phyloP scores from a whole-genome alignment of 331 rosid genomes.

The Pyrus hybrid region DNA sequence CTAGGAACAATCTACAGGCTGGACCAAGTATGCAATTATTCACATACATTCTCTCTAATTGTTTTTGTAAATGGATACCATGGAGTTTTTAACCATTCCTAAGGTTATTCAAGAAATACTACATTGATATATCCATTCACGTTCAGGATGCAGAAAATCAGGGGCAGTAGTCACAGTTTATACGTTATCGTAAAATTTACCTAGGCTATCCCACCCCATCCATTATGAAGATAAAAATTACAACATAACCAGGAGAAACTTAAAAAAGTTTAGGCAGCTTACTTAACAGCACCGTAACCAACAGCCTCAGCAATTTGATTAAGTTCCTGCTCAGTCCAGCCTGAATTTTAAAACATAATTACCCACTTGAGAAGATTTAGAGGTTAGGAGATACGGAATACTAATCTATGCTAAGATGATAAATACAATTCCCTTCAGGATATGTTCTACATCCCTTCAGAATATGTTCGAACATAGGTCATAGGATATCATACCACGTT shows the following conservation, averaged over 20 bases:
- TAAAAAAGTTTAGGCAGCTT: conserved; percentile 25
- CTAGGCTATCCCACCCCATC: too few relatives aligned
- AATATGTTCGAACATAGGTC: not conserved
- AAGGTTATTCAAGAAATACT: not conserved
- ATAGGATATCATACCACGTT: conserved; percentile 57
- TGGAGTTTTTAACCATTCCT: not conserved
- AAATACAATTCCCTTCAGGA: conserved; percentile 4
- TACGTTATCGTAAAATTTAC: too few relatives aligned
- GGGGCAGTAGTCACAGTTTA: not conserved
- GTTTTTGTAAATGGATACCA: not conserved
- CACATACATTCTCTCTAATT: not conserved
- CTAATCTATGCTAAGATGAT: not conserved
- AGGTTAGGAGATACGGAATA: not conserved
- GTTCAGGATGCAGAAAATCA: not conserved
- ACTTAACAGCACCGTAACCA: conserved; percentile 97
- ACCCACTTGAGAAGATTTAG: conserved; percentile 10
- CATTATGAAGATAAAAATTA: too few relatives aligned
- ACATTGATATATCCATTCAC: not conserved
- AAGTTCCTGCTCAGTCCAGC: conserved; percentile 72
- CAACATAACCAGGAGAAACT: not conserved
- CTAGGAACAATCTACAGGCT: not conserved
- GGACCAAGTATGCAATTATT: not conserved
- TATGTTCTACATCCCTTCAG: not conserved
- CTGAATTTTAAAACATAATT: conserved; percentile 21
- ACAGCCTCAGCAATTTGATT: conserved; percentile 68